Percentiles rank a stretch among this genome's conserved stretches.
phyloP scores from a whole-genome alignment of 148 eudicot genomes.

The Amaranthus palmeri region DNA sequence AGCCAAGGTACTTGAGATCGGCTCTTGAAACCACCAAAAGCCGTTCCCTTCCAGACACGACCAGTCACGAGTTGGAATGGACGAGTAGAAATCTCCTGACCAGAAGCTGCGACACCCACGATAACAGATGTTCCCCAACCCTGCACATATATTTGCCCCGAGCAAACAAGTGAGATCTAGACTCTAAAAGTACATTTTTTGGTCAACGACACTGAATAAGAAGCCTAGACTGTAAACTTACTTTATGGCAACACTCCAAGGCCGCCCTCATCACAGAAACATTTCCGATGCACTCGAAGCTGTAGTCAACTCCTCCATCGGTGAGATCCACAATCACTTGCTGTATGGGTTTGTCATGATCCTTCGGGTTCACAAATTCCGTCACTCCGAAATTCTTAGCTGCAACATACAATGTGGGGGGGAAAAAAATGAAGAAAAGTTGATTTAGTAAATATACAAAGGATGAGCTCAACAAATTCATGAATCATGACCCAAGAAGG shows the following conservation, averaged over 20 bases:
- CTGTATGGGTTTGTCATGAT: conserved; percentile 89
- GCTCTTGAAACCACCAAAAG: conserved; percentile 99
- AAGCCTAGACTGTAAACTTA: conserved; percentile 20
- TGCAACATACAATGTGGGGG: conserved; percentile 34
- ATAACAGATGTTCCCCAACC: conserved; percentile 99
- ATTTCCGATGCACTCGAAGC: conserved; percentile 98
- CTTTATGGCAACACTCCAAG: conserved; percentile 97
- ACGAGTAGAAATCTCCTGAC: conserved; percentile 95
- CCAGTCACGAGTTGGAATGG: conserved; percentile 98
- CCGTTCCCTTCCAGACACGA: conserved; percentile 99
- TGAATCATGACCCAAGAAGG: background rate
- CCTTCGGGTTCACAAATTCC: conserved; percentile 92
- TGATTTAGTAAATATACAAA: background rate
- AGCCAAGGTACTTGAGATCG: conserved; percentile 99
- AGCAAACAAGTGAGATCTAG: background rate
- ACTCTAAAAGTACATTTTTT: background rate
- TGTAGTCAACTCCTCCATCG: conserved; percentile 98
- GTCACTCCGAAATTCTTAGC: conserved; percentile 95
- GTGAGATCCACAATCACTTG: conserved; percentile 88
- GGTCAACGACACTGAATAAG: background rate
- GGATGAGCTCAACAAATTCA: background rate
- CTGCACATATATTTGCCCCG: conserved; percentile 28
- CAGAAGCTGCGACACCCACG: conserved; percentile 98
- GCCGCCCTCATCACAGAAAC: conserved; percentile 95
- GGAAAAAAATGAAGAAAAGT: no score